These are phyloP conservation scores for Epichloe sibirici DNA, from an alignment of 2,329 filamentous ascomycete genomes.

Conservation along the genomic window DNA sequence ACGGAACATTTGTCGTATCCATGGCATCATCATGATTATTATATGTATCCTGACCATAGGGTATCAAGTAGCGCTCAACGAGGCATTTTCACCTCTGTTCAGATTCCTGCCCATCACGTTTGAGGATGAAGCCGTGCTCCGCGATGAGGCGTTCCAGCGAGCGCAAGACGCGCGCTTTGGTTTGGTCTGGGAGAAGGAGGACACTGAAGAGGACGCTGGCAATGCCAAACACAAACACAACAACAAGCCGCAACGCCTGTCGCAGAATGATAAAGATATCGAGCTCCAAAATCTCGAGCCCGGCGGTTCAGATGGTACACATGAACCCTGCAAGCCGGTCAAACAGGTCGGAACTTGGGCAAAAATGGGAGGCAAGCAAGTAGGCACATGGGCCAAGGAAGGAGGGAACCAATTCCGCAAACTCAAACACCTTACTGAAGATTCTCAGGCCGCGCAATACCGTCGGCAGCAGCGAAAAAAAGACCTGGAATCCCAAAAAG, in stretches of 20 bases:
- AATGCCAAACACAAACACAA: constrained; percentile 19
- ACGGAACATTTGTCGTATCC: constrained; percentile 50
- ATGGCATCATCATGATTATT: constrained; percentile 78
- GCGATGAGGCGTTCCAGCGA: constrained; percentile 78
- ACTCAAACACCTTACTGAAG: constrained; percentile 22
- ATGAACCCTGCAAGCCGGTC: constrained; percentile 30
- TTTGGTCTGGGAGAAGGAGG: constrained; percentile 37
- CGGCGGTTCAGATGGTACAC: constrained; percentile 6
- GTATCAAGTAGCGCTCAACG: constrained; percentile 73
- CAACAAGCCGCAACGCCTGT: constrained; percentile 15
- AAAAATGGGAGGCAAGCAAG: constrained; percentile 17
- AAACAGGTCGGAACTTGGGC: constrained; percentile 37
- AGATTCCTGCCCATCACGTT: constrained; percentile 87
- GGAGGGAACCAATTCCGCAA: constrained; percentile 37
- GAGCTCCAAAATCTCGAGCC: constrained; percentile 28
- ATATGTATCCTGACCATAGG: constrained; percentile 55
- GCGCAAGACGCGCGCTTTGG: constrained; percentile 62
- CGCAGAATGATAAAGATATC: constrained; percentile 25
- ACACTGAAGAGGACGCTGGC: constrained; percentile 29
- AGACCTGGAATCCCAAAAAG: constrained; percentile 60
- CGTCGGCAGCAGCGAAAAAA: constrained; percentile 35
- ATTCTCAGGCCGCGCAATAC: constrained; percentile 32
- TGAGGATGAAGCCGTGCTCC: constrained; percentile 86
- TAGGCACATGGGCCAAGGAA: constrained; percentile 24
- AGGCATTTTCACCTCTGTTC: constrained; percentile 73